Percentiles rank a stretch among this genome's conserved stretches.
These are phyloP conservation scores for Alternaria burnsii DNA, from an alignment of 2,329 filamentous ascomycete species.

Conservation along the genomic window DNA sequence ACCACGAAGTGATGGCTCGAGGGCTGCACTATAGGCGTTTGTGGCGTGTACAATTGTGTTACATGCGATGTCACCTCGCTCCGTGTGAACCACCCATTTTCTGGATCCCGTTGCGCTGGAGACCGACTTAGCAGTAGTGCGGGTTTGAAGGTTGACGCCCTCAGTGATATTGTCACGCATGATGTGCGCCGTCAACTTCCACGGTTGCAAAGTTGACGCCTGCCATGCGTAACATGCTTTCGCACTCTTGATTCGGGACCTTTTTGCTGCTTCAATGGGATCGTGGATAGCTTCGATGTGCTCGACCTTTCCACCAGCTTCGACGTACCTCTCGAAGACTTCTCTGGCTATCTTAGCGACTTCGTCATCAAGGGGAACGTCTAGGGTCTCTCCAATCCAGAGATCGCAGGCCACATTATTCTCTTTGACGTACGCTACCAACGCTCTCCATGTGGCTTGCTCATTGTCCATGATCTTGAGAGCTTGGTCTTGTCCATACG, in stretches of 20 bases:
- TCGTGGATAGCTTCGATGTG: constrained; percentile 17
- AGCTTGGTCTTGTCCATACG: constrained; percentile 36
- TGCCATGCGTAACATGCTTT: constrained; percentile 37
- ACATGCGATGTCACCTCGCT: constrained; percentile 30
- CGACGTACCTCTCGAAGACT: constrained; percentile 30
- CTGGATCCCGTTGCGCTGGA: constrained; percentile 2
- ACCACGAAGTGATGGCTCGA: constrained; percentile 31
- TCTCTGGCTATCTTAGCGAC: constrained; percentile 31
- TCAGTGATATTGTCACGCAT: constrained; percentile 33
- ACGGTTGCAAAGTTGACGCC: constrained; percentile 39
- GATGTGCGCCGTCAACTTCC: constrained; percentile 39
- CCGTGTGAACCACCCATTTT: constrained; percentile 31
- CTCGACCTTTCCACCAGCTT: constrained; percentile 32
- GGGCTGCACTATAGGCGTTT: constrained; percentile 38
- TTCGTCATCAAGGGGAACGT: constrained; percentile 36
- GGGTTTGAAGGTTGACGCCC: constrained; percentile 8
- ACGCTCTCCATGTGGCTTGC: constrained; percentile 32
- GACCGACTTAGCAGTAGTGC: constrained; percentile 1
- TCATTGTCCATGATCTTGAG: constrained; percentile 40
- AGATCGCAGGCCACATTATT: constrained; percentile 40
- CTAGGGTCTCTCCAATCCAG: constrained; percentile 39
- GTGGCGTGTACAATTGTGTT: constrained; percentile 35
- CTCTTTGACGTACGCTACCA: constrained; percentile 30
- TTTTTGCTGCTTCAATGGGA: constrained; percentile 24
- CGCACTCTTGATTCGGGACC: constrained; percentile 29